Evolutionary conservation across 2,329 filamentous ascomycete species (phyloP).

Genomic region (Paracorniculantispora psalliotae): DNA sequence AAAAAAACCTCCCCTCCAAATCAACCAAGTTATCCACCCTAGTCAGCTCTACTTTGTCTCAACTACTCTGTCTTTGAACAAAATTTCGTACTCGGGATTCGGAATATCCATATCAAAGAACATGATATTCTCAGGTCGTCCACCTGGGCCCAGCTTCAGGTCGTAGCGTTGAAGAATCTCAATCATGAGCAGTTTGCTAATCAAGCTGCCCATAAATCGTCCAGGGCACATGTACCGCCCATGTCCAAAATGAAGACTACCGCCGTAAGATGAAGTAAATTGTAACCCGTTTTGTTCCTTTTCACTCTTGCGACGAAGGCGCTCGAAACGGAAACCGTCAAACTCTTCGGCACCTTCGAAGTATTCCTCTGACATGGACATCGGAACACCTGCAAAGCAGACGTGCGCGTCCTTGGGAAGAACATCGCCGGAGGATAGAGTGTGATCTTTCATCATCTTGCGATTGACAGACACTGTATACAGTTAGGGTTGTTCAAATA

Average conservation of each 20-base stretch:
- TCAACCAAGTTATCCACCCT: no score
- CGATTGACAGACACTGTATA: neutral
- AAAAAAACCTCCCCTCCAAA: no score
- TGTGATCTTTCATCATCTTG: neutral
- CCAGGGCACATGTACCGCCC: neutral
- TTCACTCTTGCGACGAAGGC: neutral
- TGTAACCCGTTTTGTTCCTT: neutral
- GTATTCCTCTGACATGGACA: neutral
- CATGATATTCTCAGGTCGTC: neutral
- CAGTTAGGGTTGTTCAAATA: no score
- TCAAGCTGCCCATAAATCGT: neutral
- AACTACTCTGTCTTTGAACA: neutral
- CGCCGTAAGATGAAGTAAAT: neutral
- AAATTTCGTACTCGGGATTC: neutral
- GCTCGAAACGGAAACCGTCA: neutral
- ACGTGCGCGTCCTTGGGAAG: neutral
- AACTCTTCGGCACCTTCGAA: neutral
- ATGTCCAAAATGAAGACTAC: neutral
- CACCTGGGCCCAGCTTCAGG: neutral
- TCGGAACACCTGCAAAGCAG: neutral
- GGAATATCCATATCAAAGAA: neutral
- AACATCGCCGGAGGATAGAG: neutral
- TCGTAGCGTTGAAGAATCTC: neutral
- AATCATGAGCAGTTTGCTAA: neutral
- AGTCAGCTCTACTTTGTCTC: neutral